A percentile compares a stretch with the other conserved stretches of the same genome.
Evolutionary conservation across 129 eudicot species (phyloP).

Genomic region (Silybum marianum): DNA sequence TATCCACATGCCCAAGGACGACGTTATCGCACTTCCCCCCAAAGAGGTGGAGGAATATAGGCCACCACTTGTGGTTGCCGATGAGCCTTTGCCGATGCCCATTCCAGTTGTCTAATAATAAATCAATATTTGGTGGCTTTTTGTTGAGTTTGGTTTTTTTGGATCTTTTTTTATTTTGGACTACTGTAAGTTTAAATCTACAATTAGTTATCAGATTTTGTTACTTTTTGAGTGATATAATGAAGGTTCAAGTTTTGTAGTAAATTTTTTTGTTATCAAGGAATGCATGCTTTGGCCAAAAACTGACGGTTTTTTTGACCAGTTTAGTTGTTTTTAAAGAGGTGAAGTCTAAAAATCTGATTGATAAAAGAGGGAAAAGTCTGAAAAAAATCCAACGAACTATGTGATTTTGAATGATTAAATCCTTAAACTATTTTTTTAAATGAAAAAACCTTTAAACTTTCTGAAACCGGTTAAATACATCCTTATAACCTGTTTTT

Average conservation of each 20-base stretch:
- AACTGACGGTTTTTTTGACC: no score
- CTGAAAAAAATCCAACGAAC: no score
- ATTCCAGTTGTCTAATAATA: constrained; percentile 11
- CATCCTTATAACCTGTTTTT: no score
- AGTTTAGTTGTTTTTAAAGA: no score
- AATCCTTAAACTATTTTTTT: no score
- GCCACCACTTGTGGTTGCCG: constrained; percentile 29
- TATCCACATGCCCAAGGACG: constrained; percentile 52
- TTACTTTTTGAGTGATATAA: constrained; percentile 12
- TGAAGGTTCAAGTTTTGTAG: neutral
- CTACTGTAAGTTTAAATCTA: constrained; percentile 11
- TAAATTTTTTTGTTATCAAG: neutral
- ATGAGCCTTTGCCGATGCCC: constrained; percentile 35
- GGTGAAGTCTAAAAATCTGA: no score
- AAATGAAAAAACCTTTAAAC: no score
- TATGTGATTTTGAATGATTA: no score
- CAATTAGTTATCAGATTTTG: constrained; percentile 6
- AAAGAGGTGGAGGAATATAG: constrained; percentile 45
- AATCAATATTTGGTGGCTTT: constrained; percentile 9
- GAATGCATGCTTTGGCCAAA: no score
- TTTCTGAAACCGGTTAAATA: no score
- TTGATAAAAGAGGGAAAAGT: no score
- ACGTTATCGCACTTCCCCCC: constrained; percentile 29
- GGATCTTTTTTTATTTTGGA: neutral
- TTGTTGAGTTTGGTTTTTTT: constrained; percentile 15